These are phyloP conservation scores for Epichloe gansuensis DNA, from an alignment of 2,329 filamentous ascomycete genomes.

Conservation along the genomic window DNA sequence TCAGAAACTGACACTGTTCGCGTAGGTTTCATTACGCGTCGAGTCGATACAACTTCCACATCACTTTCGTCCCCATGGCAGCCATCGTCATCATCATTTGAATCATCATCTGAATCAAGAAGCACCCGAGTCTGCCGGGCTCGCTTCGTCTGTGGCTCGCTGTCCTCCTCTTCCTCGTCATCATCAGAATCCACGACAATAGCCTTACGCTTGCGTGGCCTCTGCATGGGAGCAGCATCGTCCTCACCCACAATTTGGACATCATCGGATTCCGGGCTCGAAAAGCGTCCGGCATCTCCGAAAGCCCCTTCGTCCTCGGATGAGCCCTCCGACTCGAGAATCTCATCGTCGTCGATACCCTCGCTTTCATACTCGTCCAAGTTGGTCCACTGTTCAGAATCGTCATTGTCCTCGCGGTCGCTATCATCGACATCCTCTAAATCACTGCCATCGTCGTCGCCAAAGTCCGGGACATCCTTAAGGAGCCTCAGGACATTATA, in stretches of 20 bases:
- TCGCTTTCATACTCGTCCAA: constrained; percentile 27
- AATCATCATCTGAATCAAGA: constrained; percentile 1
- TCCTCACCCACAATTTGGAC: constrained; percentile 4
- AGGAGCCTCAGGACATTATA: constrained; percentile 10
- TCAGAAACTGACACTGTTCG: neutral
- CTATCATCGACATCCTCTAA: neutral
- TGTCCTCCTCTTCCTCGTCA: constrained; percentile 16
- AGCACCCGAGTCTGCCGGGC: neutral
- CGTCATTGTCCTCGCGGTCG: constrained; percentile 9
- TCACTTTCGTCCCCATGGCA: neutral
- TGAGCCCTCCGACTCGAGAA: constrained; percentile 14
- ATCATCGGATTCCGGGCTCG: constrained; percentile 4
- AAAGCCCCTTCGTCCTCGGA: constrained; percentile 9
- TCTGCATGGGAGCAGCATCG: neutral
- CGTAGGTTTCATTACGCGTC: neutral
- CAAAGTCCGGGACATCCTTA: constrained; percentile 1
- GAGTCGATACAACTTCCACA: neutral
- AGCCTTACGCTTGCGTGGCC: constrained; percentile 17
- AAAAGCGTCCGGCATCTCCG: neutral
- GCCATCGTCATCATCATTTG: constrained; percentile 1
- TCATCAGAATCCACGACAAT: constrained; percentile 16
- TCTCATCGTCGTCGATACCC: constrained; percentile 24
- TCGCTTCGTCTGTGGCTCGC: neutral
- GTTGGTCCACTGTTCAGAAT: constrained; percentile 7
- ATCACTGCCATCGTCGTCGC: constrained; percentile 4